Evolutionary conservation across 164 flowering plant genomes (phyloP), one percentile per base, ranked within the genome.

Genomic region (Echeveria elegans): DNA sequence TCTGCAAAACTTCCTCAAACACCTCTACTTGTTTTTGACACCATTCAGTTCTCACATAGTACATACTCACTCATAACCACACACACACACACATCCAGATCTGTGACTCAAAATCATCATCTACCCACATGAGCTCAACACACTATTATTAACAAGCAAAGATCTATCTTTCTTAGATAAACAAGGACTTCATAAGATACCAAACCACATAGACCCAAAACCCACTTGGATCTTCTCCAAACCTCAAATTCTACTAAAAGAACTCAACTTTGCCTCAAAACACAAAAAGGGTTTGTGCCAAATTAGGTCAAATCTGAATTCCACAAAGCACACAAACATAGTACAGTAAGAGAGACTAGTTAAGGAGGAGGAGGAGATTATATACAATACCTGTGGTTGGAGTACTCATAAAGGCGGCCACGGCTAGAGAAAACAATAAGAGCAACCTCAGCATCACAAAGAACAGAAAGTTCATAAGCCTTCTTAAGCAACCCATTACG

Each of bases 381-480:
- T 9, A 36, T 43, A 2, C 14, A 37, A 16, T 50, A 88, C 95
- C 91, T 88, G 79, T 88, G 79, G 79, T 88, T 88, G 15, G 95
- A 79, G 73, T 86, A 88, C 72, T 88, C 95, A 52, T 82, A 88
- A 56, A 88, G 94, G 72, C 90, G 87, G 19, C 94, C 94, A 0
- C 90, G 86, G 81, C 68, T 86, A 12, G 94, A 88, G 85, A 88
- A 88, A 80, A 88, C 89, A 69, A 88, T 77, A 37, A 88, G 88
- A 28, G 88, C 86, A 52, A 88, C 84, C 68, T 88, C 90, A 28
- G 93, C 93, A 72, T 88, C 93, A 68, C 93, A 88, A 18, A 88
- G 85, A 7, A 88, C 87, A n/a, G 93, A 86, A 16, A 88, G 72
- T 68, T 88, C 93, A 67, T 88, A 86, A 31, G 93, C 90, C 71